phyloP scores from a whole-genome alignment of 768 basidiomycete species.

The Podaxis carcinomalis region DNA sequence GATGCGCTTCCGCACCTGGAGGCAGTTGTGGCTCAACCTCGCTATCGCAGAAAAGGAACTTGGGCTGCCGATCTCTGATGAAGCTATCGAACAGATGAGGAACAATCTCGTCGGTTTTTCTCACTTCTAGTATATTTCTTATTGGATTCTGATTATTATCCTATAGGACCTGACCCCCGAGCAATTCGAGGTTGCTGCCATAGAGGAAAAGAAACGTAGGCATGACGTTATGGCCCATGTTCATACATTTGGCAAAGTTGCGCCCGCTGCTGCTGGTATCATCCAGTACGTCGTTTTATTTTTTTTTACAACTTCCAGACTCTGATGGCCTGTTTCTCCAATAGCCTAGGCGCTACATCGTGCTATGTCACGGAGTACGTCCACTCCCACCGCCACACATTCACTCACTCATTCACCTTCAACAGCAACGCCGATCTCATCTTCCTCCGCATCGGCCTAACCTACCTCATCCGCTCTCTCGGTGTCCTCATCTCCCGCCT shows the following conservation, averaged over 20 bases:
- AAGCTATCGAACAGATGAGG: conserved; percentile 93
- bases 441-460: conserved; percentile 86
- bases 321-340: background rate
- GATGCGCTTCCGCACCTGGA: conserved; percentile 96
- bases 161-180: conserved; percentile 73
- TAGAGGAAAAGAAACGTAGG: conserved; percentile 94
- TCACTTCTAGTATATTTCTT: background rate
- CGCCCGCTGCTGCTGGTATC: conserved; percentile 92
- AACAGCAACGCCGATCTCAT: conserved; percentile 95
- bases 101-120: conserved; percentile 68
- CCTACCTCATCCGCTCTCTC: conserved; percentile 83
- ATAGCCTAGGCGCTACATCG: conserved; percentile 90
- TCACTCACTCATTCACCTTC: background rate
- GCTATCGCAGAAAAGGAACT: conserved; percentile 96
- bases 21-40: conserved; percentile 92
- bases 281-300: conserved; percentile 66
- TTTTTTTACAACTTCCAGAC: background rate
- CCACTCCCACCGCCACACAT: background rate
- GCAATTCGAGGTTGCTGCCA: conserved; percentile 89
- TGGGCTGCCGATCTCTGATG: conserved; percentile 83
- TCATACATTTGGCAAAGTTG: conserved; percentile 91
- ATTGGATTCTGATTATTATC: background rate
- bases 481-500: conserved; percentile 87
- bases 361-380: conserved; percentile 98
- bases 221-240: conserved; percentile 99